A percentile compares a stretch with the other conserved stretches of the same genome.
Conservation (phyloP, 2,329 filamentous ascomycete genomes). For the Fusarium beomiforme region DNA sequence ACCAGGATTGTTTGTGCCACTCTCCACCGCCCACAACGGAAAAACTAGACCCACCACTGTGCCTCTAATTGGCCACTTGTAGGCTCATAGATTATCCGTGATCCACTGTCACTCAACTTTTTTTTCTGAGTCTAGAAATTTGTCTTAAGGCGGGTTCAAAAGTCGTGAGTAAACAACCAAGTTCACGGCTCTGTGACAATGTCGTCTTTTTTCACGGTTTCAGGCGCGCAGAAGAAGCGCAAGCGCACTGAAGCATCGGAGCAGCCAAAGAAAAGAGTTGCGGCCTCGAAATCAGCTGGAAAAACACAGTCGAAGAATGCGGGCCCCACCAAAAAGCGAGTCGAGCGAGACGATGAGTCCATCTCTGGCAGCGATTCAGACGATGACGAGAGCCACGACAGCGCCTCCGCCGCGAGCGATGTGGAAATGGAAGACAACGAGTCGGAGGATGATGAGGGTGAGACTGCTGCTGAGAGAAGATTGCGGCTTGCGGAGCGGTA, state of each 20-base stretch:
- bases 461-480: constrained; percentile 90
- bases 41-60: constrained; percentile 41
- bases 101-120: constrained; percentile 50
- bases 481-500: constrained; percentile 91
- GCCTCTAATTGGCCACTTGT: constrained; percentile 38
- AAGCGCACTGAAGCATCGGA: constrained; percentile 73
- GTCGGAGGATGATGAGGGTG: constrained; percentile 81
- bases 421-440: constrained; percentile 57
- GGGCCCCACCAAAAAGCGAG: constrained; percentile 57
- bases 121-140: constrained; percentile 49
- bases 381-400: constrained; percentile 63
- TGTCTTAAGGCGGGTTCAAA: constrained; percentile 44
- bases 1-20: constrained; percentile 44
- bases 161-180: constrained; percentile 42
- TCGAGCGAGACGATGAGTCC: constrained; percentile 70
- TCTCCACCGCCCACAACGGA: constrained; percentile 48
- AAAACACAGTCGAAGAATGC: constrained; percentile 55
- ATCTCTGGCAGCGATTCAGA: constrained; percentile 87
- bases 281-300: constrained; percentile 55
- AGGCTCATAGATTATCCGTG: constrained; percentile 35
- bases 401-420: constrained; percentile 55
- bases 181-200: constrained; percentile 59
- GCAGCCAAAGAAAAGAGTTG: constrained; percentile 68
- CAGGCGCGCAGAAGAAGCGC: constrained; percentile 88
- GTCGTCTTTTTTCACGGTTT: constrained; percentile 96